These are phyloP conservation scores for Pisolithus marmoratus DNA, from an alignment of 768 basidiomycete species.

Conservation along the genomic window DNA sequence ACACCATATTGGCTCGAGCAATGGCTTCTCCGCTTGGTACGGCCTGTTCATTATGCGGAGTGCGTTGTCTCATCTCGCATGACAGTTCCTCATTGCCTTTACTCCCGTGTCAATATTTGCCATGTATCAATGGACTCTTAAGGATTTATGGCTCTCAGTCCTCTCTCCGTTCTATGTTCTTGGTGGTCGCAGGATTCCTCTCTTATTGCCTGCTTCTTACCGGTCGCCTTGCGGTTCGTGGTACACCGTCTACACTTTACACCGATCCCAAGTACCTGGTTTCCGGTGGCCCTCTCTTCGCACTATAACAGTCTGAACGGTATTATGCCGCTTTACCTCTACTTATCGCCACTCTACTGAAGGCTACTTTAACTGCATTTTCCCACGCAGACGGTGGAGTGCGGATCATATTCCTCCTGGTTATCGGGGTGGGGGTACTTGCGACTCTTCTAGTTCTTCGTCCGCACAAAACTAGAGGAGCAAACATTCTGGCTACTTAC, in stretches of 20 bases:
- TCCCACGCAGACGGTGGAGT: slow-evolving; percentile 55
- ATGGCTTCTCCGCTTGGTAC: slow-evolving; percentile 68
- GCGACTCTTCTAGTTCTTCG: slow-evolving; percentile 46
- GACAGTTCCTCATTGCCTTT: slow-evolving; percentile 55
- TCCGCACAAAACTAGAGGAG: slow-evolving; percentile 63
- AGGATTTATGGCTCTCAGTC: slow-evolving; percentile 83
- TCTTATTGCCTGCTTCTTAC: slow-evolving; percentile 44
- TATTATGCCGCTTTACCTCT: slow-evolving; percentile 63
- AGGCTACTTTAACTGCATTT: slow-evolving; percentile 68
- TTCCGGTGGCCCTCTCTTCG: slow-evolving; percentile 55
- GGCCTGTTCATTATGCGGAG: slow-evolving; percentile 18
- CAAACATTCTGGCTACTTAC: slow-evolving; percentile 64
- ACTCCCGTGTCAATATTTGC: slow-evolving; percentile 72
- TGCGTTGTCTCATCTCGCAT: background rate
- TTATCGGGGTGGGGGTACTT: slow-evolving; percentile 61
- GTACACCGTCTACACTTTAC: slow-evolving; percentile 34
- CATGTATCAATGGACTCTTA: slow-evolving; percentile 87
- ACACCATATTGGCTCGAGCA: slow-evolving; percentile 43
- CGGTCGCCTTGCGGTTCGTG: slow-evolving; percentile 39
- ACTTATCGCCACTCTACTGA: slow-evolving; percentile 54
- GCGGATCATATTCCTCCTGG: slow-evolving; percentile 62
- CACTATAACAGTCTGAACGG: slow-evolving; percentile 58
- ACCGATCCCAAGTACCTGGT: slow-evolving; percentile 32
- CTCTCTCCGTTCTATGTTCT: slow-evolving; percentile 66
- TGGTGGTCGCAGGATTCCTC: slow-evolving; percentile 46